Percentiles rank a stretch among this genome's conserved stretches.
These are phyloP conservation scores for Galerina sulciceps DNA, from an alignment of 768 basidiomycete genomes.

Conservation along the genomic window DNA sequence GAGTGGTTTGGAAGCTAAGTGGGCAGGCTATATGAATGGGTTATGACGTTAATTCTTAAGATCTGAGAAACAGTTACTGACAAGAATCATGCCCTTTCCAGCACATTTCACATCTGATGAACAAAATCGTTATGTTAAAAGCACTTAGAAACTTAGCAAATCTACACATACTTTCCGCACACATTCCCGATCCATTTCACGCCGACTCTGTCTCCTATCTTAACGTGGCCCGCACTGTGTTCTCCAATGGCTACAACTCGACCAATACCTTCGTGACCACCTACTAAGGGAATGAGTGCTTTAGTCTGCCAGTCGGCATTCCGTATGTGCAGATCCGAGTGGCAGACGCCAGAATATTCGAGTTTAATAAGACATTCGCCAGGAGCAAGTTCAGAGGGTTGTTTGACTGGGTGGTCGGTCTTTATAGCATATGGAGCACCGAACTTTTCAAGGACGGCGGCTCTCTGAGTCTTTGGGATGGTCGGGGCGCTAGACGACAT, in stretches of 20 bases:
- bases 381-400: slow-evolving; percentile 56
- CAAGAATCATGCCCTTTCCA: slow-evolving; percentile 62
- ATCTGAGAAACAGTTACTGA: slow-evolving; percentile 9
- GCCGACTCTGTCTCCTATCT: slow-evolving; percentile 78
- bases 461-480: slow-evolving; percentile 40
- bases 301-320: slow-evolving; percentile 69
- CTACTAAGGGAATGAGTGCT: slow-evolving; percentile 60
- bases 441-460: slow-evolving; percentile 37
- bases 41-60: neutral
- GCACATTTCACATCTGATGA: slow-evolving; percentile 68
- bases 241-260: slow-evolving; percentile 76
- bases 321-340: slow-evolving; percentile 75
- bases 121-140: no score
- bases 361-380: slow-evolving; percentile 76
- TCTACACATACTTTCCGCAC: slow-evolving; percentile 36
- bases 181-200: slow-evolving; percentile 67
- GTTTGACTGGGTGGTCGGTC: slow-evolving; percentile 57
- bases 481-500: neutral
- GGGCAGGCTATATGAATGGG: slow-evolving; percentile 43
- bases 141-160: neutral
- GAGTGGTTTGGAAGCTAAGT: slow-evolving; percentile 39
- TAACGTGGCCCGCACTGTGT: slow-evolving; percentile 54
- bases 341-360: slow-evolving; percentile 66
- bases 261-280: slow-evolving; percentile 84
- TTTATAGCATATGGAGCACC: slow-evolving; percentile 34